Evolutionary conservation across 805 yeast species (phyloP).

Genomic region (Suhomyces sp.): DNA sequence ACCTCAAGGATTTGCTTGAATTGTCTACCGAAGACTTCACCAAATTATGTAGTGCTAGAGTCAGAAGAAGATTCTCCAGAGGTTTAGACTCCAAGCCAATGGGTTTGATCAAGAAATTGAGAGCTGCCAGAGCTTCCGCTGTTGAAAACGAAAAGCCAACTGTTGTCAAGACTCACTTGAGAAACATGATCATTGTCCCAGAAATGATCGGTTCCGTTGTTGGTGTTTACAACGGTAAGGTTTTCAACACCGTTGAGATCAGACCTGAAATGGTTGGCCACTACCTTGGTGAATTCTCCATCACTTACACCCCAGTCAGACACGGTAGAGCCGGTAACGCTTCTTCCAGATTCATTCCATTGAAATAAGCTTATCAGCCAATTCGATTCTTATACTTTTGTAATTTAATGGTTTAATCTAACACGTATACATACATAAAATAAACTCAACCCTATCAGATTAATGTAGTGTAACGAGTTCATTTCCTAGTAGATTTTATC

Average conservation of each 20-base stretch:
- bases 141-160: constrained; percentile 95
- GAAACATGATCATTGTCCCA: constrained; percentile 98
- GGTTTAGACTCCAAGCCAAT: constrained; percentile 94
- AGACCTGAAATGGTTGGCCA: constrained; percentile 99
- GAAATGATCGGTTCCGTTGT: constrained; percentile 99
- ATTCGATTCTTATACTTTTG: constrained; percentile 7
- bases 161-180: constrained; percentile 96
- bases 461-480: background rate
- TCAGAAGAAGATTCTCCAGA: constrained; percentile 99
- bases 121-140: constrained; percentile 92
- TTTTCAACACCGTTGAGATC: constrained; percentile 97
- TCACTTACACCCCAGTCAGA: constrained; percentile 98
- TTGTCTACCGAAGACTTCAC: constrained; percentile 95
- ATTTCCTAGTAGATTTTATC: background rate
- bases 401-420: constrained; percentile 15
- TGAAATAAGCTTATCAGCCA: constrained; percentile 31
- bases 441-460: constrained; percentile 1
- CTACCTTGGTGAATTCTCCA: constrained; percentile 99
- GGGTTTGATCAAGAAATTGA: constrained; percentile 95
- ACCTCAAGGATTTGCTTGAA: constrained; percentile 88
- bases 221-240: constrained; percentile 99
- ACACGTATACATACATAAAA: constrained; percentile 6
- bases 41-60: constrained; percentile 96
- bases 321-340: constrained; percentile 97
- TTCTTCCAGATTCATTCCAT: constrained; percentile 76